These are phyloP conservation scores for Chaetomium cochliodes DNA, from an alignment of 495 filamentous ascomycete species.

Conservation along the genomic window DNA sequence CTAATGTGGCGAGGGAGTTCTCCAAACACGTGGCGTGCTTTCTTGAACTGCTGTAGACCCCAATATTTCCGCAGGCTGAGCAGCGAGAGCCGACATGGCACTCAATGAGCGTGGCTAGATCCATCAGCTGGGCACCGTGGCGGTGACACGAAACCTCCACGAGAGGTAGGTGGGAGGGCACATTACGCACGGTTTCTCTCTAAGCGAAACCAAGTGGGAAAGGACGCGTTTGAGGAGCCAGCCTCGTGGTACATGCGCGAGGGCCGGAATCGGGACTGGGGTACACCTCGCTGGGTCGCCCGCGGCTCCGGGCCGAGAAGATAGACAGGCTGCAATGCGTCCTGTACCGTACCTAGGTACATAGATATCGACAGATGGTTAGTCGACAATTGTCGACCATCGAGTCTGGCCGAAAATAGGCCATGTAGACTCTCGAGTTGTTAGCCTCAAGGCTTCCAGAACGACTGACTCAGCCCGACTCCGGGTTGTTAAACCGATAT, in stretches of 20 bases:
- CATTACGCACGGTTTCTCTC: not conserved
- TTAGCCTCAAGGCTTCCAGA: not conserved
- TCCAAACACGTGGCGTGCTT: not conserved
- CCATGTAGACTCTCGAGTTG: not conserved
- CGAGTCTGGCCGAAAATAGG: not conserved
- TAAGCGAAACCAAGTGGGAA: not conserved
- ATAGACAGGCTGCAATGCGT: not conserved
- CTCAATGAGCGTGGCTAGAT: not conserved
- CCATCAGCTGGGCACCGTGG: not conserved
- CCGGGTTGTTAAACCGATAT: not conserved
- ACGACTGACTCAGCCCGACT: not conserved
- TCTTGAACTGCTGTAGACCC: too few relatives aligned
- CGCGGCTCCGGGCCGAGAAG: not conserved
- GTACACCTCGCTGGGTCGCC: not conserved
- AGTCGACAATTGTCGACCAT: too few relatives aligned
- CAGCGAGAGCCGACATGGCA: not conserved
- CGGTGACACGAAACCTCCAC: conserved; percentile 3
- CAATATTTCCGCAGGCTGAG: not conserved
- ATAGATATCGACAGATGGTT: too few relatives aligned
- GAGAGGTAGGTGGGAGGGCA: not conserved
- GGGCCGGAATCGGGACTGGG: not conserved
- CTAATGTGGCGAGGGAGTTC: not conserved
- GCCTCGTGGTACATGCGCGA: not conserved
- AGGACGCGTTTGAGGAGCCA: not conserved
- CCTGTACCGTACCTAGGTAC: too few relatives aligned